Evolutionary conservation across 2,329 filamentous ascomycete genomes (phyloP), one percentile per base, ranked within the genome.

Genomic region (Clathrospora elynae): DNA sequence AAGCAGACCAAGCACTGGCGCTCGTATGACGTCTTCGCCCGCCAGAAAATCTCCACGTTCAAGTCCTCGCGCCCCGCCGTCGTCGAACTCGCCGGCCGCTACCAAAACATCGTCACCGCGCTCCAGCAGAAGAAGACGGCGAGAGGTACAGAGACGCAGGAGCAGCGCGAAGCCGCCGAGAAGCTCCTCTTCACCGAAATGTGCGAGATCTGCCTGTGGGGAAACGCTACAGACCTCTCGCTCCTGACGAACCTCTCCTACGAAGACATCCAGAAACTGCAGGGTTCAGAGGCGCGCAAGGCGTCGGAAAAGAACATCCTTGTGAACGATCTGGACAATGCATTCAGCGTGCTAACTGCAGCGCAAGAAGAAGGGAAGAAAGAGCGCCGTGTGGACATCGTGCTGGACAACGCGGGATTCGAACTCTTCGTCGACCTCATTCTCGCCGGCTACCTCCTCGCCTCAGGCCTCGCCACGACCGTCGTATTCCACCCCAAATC

Each of bases 171-270:
- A 19, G 81, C 86, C 42, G 84, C 88, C 0, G 88, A 95, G 66
- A 82, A 83, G 64, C 72, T 91, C 0, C 75, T 96, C 17, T 97
- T 97, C 73, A 79, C 79, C 16, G 92, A 97, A 67, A 95, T 97
- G 87, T 91, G 86, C 71, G 90, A 96, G 76, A 93, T 96, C 58
- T 96, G 91, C 67, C 81, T 97, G 2, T 97, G 92, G 92, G 92
- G 92, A 8, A 97, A 97, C 68, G 93, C 92, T 2, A 97, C 92
- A 0, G 93, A 97, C 68, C 78, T 97, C 10, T 95, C 90, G 0
- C 85, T 97, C 13, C 78, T 97, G 41, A 96, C 91, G 0, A 90
- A 86, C 58, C 79, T 96, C 42, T 89, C 87, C 2, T 96, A 96
- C 70, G 91, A 96, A 61, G 93, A 97, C 64, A 95, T 99, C 54